These are phyloP conservation scores for Paecilomyces sp. DNA, from an alignment of 2,329 filamentous ascomycete species.

Conservation along the genomic window DNA sequence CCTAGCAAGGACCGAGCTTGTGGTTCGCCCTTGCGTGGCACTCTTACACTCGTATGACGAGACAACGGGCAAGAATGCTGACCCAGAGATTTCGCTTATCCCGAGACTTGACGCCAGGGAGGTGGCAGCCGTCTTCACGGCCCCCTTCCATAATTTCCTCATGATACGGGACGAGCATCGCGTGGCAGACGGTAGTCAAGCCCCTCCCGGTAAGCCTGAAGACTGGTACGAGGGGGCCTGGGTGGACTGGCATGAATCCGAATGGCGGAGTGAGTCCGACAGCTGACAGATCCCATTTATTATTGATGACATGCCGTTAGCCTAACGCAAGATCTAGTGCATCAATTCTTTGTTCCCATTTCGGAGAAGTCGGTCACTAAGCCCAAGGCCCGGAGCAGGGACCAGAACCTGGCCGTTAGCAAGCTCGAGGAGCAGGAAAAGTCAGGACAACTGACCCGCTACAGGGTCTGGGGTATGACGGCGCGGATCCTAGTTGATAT, in stretches of 20 bases:
- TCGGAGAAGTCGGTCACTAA: slow-evolving; percentile 61
- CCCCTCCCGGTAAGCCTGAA: slow-evolving; percentile 41
- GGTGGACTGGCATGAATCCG: slow-evolving; percentile 67
- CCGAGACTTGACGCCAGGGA: slow-evolving; percentile 81
- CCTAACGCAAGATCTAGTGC: slow-evolving; percentile 46
- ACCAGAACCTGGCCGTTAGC: slow-evolving; percentile 33
- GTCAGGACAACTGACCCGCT: slow-evolving; percentile 47
- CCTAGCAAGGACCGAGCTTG: slow-evolving; percentile 65
- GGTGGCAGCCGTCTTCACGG: slow-evolving; percentile 89
- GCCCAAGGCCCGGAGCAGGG: slow-evolving; percentile 38
- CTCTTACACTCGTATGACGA: slow-evolving; percentile 62
- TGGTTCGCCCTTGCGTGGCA: slow-evolving; percentile 69
- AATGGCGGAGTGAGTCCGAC: slow-evolving; percentile 55
- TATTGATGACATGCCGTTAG: neutral
- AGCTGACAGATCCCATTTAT: neutral
- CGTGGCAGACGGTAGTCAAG: slow-evolving; percentile 23
- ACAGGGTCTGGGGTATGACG: slow-evolving; percentile 93
- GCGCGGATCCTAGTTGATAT: slow-evolving; percentile 84
- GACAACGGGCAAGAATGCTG: slow-evolving; percentile 33
- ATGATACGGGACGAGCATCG: slow-evolving; percentile 50
- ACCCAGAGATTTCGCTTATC: slow-evolving; percentile 64
- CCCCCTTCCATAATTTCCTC: slow-evolving; percentile 79
- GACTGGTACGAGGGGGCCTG: slow-evolving; percentile 83
- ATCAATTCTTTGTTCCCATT: slow-evolving; percentile 87
- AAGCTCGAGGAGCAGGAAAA: slow-evolving; percentile 43